A percentile compares a stretch with the other conserved stretches of the same genome.
Conservation (phyloP, 331 rosid species). For the Pyrus hybrid region DNA sequence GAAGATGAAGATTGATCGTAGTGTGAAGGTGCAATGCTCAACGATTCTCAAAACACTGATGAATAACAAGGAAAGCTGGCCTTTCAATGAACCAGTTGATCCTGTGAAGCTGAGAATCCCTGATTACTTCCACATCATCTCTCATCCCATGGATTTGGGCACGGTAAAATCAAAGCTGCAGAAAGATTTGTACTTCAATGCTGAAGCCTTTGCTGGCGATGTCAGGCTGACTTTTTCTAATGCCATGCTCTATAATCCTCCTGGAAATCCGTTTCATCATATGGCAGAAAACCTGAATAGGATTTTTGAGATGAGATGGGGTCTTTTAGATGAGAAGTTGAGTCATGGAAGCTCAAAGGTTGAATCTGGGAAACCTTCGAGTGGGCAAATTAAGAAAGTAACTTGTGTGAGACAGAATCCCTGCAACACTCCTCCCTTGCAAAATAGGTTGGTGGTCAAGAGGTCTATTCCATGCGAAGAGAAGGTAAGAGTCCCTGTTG, state of each 20-base stretch:
- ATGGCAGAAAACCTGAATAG: constrained; percentile 57
- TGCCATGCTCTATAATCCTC: constrained; percentile 87
- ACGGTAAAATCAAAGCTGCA: constrained; percentile 69
- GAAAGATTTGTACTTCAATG: constrained; percentile 32
- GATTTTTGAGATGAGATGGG: constrained; percentile 64
- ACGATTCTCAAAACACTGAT: constrained; percentile 45
- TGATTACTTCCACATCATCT: constrained; percentile 59
- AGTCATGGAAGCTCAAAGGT: constrained; percentile 30
- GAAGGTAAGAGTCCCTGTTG: constrained; percentile 21
- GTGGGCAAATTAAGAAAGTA: constrained; percentile 27
- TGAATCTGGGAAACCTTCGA: constrained; percentile 20
- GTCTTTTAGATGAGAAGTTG: constrained; percentile 33
- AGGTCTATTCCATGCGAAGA: constrained; percentile 26
- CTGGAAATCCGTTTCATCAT: constrained; percentile 55
- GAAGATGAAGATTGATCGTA: constrained; percentile 65
- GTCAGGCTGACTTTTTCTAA: constrained; percentile 77
- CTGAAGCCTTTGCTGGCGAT: constrained; percentile 68
- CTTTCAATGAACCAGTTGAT: constrained; percentile 69
- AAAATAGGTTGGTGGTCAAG: constrained; percentile 23
- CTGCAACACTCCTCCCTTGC: constrained; percentile 8
- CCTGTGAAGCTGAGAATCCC: constrained; percentile 75
- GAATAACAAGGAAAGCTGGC: constrained; percentile 53
- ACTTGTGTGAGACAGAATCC: constrained; percentile 7
- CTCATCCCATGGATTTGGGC: constrained; percentile 93
- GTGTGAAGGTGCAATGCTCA: constrained; percentile 37